These are phyloP conservation scores for Ogataea thermomethanolica DNA, from an alignment of 805 yeast genomes.

Conservation along the genomic window DNA sequence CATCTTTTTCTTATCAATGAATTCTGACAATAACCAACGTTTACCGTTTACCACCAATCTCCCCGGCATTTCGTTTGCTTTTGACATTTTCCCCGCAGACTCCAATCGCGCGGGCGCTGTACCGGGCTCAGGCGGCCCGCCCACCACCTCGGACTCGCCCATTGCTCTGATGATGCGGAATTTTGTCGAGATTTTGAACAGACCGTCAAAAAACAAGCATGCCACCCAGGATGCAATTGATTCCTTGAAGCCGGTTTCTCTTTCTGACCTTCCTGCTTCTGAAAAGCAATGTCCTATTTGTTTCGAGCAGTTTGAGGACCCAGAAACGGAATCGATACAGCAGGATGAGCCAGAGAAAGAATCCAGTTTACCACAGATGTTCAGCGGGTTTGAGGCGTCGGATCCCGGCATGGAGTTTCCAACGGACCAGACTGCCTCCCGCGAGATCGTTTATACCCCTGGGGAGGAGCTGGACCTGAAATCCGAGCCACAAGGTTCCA, in stretches of 20 bases:
- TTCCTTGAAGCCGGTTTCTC: slow-evolving; percentile 28
- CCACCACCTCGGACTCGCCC: slow-evolving; percentile 12
- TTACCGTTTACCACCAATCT: slow-evolving; percentile 7
- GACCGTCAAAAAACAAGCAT: slow-evolving; percentile 20
- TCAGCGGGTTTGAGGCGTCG: slow-evolving; percentile 19
- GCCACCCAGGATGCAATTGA: slow-evolving; percentile 34
- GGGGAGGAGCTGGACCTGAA: slow-evolving; percentile 7
- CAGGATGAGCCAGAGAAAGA: not conserved
- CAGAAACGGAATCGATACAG: not conserved
- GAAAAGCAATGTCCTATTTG: slow-evolving; percentile 41
- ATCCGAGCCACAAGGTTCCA: slow-evolving; percentile 2
- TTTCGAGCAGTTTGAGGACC: slow-evolving; percentile 34
- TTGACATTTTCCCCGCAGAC: slow-evolving; percentile 13
- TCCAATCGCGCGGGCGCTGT: not conserved
- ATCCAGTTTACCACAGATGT: slow-evolving; percentile 13
- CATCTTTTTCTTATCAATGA: not conserved
- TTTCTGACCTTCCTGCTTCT: slow-evolving; percentile 28
- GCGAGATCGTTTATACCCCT: slow-evolving; percentile 13
- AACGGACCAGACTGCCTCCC: slow-evolving; percentile 25
- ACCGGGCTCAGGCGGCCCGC: not conserved
- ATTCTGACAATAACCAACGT: slow-evolving; percentile 2
- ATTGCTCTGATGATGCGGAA: slow-evolving; percentile 21
- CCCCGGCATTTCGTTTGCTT: slow-evolving; percentile 19
- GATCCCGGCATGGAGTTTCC: slow-evolving; percentile 32
- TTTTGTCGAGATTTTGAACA: slow-evolving; percentile 17